Conservation (phyloP, 208 protist genomes). For the Acanthamoeba royreba region DNA sequence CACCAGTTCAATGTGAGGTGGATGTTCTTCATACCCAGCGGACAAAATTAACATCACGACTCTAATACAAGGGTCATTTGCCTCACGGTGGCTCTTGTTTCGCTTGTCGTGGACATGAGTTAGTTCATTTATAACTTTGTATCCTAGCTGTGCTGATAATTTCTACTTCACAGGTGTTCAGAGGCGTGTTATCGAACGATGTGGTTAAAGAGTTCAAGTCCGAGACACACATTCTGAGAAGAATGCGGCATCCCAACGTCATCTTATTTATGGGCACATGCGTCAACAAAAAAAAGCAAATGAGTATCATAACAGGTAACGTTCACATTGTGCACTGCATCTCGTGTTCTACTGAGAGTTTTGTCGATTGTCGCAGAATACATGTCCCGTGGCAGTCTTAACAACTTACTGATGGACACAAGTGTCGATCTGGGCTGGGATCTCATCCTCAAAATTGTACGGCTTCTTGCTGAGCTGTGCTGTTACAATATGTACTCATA, state of each 20-base stretch:
- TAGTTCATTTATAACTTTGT: too few species aligned
- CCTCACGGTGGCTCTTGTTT: neutral
- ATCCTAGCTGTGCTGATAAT: too few species aligned
- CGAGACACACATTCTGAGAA: neutral
- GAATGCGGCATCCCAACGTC: constrained; percentile 2
- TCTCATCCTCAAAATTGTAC: constrained; percentile 40
- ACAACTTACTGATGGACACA: neutral
- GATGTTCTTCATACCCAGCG: too few species aligned
- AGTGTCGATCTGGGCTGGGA: constrained; percentile 2
- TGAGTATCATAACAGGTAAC: constrained; percentile 2
- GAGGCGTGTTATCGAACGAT: neutral
- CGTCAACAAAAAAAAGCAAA: neutral
- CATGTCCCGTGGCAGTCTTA: neutral
- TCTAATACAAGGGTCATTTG: too few species aligned
- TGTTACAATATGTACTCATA: neutral
- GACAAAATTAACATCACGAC: too few species aligned
- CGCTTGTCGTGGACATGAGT: neutral
- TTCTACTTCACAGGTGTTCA: neutral
- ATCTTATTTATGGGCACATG: constrained; percentile 32
- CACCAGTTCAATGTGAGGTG: too few species aligned
- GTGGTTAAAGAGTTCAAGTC: neutral
- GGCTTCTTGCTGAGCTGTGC: neutral
- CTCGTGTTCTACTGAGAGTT: neutral
- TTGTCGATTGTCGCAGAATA: neutral
- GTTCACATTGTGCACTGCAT: too few species aligned